Evolutionary conservation across 306 rosid genomes (phyloP).

Genomic region (Trichosanthes truncata): DNA sequence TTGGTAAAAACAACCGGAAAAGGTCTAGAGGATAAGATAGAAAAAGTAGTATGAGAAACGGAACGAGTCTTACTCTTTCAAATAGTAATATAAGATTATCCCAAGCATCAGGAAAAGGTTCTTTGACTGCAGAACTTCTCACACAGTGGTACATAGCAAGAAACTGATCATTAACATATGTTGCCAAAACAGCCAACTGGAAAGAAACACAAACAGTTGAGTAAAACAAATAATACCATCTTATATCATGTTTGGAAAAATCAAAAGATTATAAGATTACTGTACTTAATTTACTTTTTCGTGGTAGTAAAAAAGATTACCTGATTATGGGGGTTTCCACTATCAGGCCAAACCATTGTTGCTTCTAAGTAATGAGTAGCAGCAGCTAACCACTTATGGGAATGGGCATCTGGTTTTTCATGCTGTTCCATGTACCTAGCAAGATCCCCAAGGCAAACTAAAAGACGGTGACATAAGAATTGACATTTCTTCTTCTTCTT

Average conservation of each 20-base stretch:
- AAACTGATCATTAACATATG: slow-evolving; percentile 76
- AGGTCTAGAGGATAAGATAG: background rate
- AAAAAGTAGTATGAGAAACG: background rate
- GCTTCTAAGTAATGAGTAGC: slow-evolving; percentile 87
- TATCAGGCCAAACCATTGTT: slow-evolving; percentile 81
- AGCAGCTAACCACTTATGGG: slow-evolving; percentile 78
- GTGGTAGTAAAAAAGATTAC: slow-evolving; percentile 14
- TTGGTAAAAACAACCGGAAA: background rate
- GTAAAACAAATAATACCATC: background rate
- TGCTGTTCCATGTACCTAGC: slow-evolving; percentile 74
- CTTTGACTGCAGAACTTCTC: slow-evolving; percentile 81
- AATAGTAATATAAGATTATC: slow-evolving; percentile 67
- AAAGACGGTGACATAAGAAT: slow-evolving; percentile 83
- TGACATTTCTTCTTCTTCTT: slow-evolving; percentile 48
- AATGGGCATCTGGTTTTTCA: slow-evolving; percentile 44
- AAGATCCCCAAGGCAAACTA: slow-evolving; percentile 93
- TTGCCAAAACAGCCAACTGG: slow-evolving; percentile 96
- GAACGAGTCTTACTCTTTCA: slow-evolving; percentile 53
- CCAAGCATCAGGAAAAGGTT: slow-evolving; percentile 93
- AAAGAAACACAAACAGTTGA: background rate
- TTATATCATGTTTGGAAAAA: background rate
- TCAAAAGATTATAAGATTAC: background rate
- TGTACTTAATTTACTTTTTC: background rate
- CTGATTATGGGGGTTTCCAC: slow-evolving; percentile 97
- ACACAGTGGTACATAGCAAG: slow-evolving; percentile 94